Evolutionary conservation across 2,329 filamentous ascomycete species (phyloP).

Genomic region (Apiospora hydei): DNA sequence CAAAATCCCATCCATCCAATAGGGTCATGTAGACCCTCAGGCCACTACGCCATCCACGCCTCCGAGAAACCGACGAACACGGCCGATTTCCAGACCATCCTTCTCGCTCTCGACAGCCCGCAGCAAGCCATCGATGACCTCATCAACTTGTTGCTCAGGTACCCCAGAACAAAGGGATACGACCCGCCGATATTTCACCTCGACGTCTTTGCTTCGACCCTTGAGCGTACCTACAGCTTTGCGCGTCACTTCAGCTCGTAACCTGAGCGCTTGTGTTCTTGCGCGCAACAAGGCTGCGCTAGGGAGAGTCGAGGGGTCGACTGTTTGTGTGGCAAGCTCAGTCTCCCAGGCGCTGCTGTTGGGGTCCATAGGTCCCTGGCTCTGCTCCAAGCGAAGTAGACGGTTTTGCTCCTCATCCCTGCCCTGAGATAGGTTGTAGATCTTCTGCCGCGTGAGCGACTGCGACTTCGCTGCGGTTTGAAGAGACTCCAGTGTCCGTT

Average conservation of each 20-base stretch:
- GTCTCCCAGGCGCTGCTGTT: slow-evolving; percentile 60
- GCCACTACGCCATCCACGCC: slow-evolving; percentile 72
- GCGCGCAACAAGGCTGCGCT: slow-evolving; percentile 68
- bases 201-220: slow-evolving; percentile 81
- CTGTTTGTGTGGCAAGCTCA: slow-evolving; percentile 53
- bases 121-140: slow-evolving; percentile 78
- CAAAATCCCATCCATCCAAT: background rate
- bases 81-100: slow-evolving; percentile 75
- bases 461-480: slow-evolving; percentile 70
- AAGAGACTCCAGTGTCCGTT: slow-evolving; percentile 74
- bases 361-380: slow-evolving; percentile 53
- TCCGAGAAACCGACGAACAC: slow-evolving; percentile 80
- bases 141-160: slow-evolving; percentile 79
- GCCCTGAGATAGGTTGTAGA: slow-evolving; percentile 79
- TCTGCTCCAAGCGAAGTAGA: slow-evolving; percentile 55
- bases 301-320: slow-evolving; percentile 58
- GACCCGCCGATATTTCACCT: slow-evolving; percentile 86
- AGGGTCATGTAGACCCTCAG: background rate
- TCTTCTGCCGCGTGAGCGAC: slow-evolving; percentile 73
- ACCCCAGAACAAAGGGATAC: slow-evolving; percentile 87
- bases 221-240: slow-evolving; percentile 75
- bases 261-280: slow-evolving; percentile 72
- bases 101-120: slow-evolving; percentile 90
- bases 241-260: slow-evolving; percentile 71
- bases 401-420: slow-evolving; percentile 72